Evolutionary conservation across 495 filamentous ascomycete species (phyloP).

Genomic region (Copromyces sp.): DNA sequence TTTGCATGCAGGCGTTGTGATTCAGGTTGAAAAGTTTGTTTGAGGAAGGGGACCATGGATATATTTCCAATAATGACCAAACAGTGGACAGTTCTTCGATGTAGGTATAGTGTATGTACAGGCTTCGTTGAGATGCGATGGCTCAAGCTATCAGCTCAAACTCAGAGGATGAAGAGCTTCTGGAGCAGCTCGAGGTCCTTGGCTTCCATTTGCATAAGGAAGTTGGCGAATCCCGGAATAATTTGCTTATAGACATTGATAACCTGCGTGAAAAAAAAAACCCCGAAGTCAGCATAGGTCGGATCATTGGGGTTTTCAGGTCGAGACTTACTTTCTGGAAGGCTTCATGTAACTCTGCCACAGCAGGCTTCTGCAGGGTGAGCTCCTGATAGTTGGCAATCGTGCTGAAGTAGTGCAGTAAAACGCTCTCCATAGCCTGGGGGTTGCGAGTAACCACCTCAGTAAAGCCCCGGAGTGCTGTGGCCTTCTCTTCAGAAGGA

Average conservation of each 20-base stretch:
- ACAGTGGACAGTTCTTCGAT: neutral
- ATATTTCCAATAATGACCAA: neutral
- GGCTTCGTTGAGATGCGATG: neutral
- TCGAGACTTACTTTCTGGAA: conserved; percentile 33
- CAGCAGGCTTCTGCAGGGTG: conserved; percentile 33
- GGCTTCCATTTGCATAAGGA: conserved; percentile 57
- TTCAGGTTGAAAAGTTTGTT: neutral
- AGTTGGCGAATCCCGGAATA: conserved; percentile 76
- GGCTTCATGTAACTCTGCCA: conserved; percentile 35
- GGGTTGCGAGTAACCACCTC: conserved; percentile 78
- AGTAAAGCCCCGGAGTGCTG: conserved; percentile 84
- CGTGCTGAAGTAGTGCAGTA: conserved; percentile 75
- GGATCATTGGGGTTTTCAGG: neutral
- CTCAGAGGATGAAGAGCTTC: conserved; percentile 22
- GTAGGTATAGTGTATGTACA: neutral
- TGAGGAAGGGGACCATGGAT: neutral
- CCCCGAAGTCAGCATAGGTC: neutral
- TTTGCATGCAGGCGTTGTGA: neutral
- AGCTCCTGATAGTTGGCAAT: conserved; percentile 65
- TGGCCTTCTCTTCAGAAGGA: conserved; percentile 87
- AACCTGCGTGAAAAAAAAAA: conserved; percentile 39
- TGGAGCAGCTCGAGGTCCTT: conserved; percentile 41
- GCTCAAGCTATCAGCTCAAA: neutral
- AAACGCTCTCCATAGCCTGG: conserved; percentile 76
- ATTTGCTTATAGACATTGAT: conserved; percentile 72